These are phyloP conservation scores for Ogataea allantospora DNA, from an alignment of 805 yeast species.

Conservation along the genomic window DNA sequence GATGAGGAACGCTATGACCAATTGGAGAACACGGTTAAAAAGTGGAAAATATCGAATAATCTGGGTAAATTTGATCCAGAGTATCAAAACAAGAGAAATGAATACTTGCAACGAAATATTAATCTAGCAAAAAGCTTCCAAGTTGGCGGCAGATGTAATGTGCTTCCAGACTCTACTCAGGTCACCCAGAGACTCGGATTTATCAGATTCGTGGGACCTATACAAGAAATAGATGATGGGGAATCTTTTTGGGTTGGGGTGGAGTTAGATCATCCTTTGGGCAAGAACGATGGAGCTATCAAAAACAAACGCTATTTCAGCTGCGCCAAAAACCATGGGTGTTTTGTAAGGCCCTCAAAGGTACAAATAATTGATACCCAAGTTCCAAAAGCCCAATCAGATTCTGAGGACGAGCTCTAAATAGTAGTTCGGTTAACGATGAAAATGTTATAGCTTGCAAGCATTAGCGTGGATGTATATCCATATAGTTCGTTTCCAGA, in stretches of 20 bases:
- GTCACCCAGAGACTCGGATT: slow-evolving; percentile 62
- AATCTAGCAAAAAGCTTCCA: slow-evolving; percentile 35
- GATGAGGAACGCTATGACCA: slow-evolving; percentile 61
- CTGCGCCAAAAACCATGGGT: slow-evolving; percentile 61
- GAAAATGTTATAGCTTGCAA: too few species aligned
- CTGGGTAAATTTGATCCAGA: slow-evolving; percentile 73
- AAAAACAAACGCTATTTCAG: slow-evolving; percentile 59
- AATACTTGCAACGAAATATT: slow-evolving; percentile 24
- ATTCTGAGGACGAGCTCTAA: not conserved
- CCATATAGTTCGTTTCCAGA: too few species aligned
- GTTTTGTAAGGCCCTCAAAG: slow-evolving; percentile 64
- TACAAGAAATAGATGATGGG: slow-evolving; percentile 54
- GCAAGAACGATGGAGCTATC: slow-evolving; percentile 80
- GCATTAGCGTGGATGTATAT: too few species aligned
- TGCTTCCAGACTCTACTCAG: slow-evolving; percentile 25
- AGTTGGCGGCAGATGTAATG: slow-evolving; percentile 55
- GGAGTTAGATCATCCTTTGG: slow-evolving; percentile 80
- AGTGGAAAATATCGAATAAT: slow-evolving; percentile 70
- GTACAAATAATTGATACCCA: not conserved
- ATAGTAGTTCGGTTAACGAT: too few species aligned
- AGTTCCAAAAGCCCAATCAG: not conserved
- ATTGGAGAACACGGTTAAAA: slow-evolving; percentile 60
- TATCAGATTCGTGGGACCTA: slow-evolving; percentile 67
- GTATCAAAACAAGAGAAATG: slow-evolving; percentile 33
- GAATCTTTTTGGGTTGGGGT: slow-evolving; percentile 75